A percentile compares a stretch with the other conserved stretches of the same genome.
Evolutionary conservation across 2,329 filamentous ascomycete genomes (phyloP).

Genomic region (Aspergillus novoparasiticus): DNA sequence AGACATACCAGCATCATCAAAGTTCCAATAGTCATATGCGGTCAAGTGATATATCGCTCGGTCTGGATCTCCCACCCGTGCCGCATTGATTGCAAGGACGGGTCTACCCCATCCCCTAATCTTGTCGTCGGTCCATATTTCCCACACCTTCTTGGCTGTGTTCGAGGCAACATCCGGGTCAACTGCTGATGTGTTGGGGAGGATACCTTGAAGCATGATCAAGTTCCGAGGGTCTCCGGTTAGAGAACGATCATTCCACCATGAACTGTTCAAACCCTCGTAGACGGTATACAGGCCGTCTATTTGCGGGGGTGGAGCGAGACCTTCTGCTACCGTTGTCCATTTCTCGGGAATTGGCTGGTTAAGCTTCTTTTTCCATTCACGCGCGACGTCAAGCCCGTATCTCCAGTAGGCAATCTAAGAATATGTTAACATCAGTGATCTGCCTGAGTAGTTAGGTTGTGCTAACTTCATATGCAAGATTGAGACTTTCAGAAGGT

Average conservation of each 20-base stretch:
- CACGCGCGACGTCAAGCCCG: constrained; percentile 12
- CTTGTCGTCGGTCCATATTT: constrained; percentile 16
- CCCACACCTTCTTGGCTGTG: constrained; percentile 16
- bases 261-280: constrained; percentile 16
- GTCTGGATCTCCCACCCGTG: constrained; percentile 14
- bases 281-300: constrained; percentile 16
- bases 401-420: constrained; percentile 21
- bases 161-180: constrained; percentile 3
- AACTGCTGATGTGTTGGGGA: constrained; percentile 15
- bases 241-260: constrained; percentile 15
- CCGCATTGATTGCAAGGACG: constrained; percentile 17
- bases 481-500: constrained; percentile 11
- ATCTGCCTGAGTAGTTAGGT: background rate
- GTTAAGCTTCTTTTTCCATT: constrained; percentile 12
- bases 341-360: constrained; percentile 9
- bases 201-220: constrained; percentile 20
- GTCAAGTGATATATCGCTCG: constrained; percentile 15
- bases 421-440: background rate
- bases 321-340: constrained; percentile 6
- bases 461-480: constrained; percentile 17
- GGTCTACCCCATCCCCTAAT: constrained; percentile 21
- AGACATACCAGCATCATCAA: constrained; percentile 20
- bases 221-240: constrained; percentile 17
- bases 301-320: constrained; percentile 11
- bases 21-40: constrained; percentile 17